Evolutionary conservation across 495 filamentous ascomycete species (phyloP).

Genomic region (Pyrenula aspistea): DNA sequence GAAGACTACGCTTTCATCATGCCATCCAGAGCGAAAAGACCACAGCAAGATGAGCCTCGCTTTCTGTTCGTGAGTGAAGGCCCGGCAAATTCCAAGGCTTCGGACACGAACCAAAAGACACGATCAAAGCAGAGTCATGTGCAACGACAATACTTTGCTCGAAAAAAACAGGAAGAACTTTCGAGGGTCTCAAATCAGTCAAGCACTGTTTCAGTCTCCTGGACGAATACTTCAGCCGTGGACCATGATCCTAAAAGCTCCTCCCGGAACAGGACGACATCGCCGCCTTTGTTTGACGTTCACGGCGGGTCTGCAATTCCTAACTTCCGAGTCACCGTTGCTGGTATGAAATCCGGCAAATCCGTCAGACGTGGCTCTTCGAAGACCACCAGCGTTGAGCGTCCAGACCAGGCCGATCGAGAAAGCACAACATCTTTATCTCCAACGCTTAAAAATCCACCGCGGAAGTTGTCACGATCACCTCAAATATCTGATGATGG

Average conservation of each 20-base stretch:
- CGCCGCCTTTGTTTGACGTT: background rate
- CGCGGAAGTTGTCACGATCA: background rate
- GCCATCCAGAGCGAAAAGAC: background rate
- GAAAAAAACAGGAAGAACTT: background rate
- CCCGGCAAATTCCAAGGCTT: background rate
- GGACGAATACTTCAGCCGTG: background rate
- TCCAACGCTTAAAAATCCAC: background rate
- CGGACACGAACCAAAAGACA: background rate
- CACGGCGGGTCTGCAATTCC: background rate
- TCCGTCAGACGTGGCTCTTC: background rate
- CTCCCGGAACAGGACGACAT: background rate
- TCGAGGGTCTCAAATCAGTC: background rate
- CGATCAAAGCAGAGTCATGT: background rate
- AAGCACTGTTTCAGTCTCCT: background rate
- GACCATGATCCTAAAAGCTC: background rate
- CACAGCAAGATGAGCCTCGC: background rate
- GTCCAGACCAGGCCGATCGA: background rate
- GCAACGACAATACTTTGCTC: background rate
- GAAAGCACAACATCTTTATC: background rate
- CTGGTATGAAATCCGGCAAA: background rate
- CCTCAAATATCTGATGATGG: background rate
- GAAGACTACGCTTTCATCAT: background rate
- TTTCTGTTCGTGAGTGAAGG: background rate
- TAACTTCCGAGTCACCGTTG: background rate
- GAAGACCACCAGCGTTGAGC: background rate